Evolutionary conservation across 306 rosid species (phyloP).

Genomic region (Lagenaria siceraria): DNA sequence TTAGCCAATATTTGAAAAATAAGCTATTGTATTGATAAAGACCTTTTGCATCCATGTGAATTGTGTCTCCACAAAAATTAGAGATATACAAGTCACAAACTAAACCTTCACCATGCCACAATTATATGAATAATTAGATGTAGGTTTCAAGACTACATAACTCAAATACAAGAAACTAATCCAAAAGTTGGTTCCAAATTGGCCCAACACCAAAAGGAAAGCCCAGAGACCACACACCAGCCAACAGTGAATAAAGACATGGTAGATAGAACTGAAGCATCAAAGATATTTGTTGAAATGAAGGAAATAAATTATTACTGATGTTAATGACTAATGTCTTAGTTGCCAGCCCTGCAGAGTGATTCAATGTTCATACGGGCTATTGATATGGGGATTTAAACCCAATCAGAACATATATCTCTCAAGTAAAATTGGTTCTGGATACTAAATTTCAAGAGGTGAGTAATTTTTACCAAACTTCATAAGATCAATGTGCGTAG

Average conservation of each 20-base stretch:
- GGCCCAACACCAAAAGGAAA: background rate
- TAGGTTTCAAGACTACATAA: background rate
- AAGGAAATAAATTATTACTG: slow-evolving; percentile 47
- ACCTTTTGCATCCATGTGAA: background rate
- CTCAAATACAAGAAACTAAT: background rate
- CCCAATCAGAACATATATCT: slow-evolving; percentile 71
- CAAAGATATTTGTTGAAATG: slow-evolving; percentile 43
- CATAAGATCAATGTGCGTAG: slow-evolving; percentile 35
- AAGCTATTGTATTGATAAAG: background rate
- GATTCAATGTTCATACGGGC: slow-evolving; percentile 61
- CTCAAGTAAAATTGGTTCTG: slow-evolving; percentile 64
- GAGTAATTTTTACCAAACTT: slow-evolving; percentile 34
- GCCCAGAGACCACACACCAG: background rate
- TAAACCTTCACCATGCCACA: background rate
- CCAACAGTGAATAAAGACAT: background rate
- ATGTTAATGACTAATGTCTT: slow-evolving; percentile 66
- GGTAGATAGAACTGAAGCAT: background rate
- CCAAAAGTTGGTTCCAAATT: background rate
- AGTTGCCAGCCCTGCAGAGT: slow-evolving; percentile 57
- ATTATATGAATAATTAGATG: background rate
- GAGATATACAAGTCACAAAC: background rate
- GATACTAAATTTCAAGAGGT: slow-evolving; percentile 42
- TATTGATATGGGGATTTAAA: slow-evolving; percentile 59
- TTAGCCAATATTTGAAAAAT: too few species aligned
- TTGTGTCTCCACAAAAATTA: background rate